phyloP scores from a whole-genome alignment of 179 eudicot genomes.

The Silene noctiflora region DNA sequence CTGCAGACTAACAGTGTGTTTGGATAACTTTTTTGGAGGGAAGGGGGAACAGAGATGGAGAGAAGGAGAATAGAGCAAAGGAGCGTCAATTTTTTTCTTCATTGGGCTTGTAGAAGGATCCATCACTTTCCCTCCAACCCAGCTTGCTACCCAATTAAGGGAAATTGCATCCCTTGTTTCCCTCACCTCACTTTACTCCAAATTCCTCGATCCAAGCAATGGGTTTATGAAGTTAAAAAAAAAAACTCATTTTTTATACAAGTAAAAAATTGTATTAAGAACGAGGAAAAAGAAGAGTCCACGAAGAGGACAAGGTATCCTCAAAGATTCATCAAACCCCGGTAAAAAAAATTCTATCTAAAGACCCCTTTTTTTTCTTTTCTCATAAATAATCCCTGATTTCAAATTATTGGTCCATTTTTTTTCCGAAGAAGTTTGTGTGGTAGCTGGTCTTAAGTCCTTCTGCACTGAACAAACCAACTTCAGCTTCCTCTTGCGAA shows the following conservation, averaged over 20 bases:
- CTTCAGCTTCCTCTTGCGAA: neutral
- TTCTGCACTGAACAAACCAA: neutral
- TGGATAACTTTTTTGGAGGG: neutral
- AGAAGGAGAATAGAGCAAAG: neutral
- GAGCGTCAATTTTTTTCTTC: neutral
- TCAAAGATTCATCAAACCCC: too few species aligned
- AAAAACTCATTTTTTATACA: neutral
- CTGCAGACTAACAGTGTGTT: slow-evolving; percentile 61
- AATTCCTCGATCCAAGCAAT: neutral
- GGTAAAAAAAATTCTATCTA: too few species aligned
- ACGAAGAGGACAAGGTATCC: neutral
- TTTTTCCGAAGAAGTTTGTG: neutral
- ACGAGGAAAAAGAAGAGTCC: neutral
- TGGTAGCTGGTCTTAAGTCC: neutral
- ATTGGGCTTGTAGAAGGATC: neutral
- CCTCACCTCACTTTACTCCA: neutral
- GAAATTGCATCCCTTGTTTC: neutral
- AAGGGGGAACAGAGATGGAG: neutral
- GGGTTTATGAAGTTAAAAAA: neutral
- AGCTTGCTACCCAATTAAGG: neutral
- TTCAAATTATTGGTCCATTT: neutral
- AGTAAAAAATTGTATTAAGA: neutral
- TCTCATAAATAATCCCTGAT: too few species aligned
- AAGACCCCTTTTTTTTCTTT: too few species aligned
- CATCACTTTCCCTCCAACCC: neutral